phyloP scores from a whole-genome alignment of 2,329 filamentous ascomycete species.

The Scytalidium sp. region DNA sequence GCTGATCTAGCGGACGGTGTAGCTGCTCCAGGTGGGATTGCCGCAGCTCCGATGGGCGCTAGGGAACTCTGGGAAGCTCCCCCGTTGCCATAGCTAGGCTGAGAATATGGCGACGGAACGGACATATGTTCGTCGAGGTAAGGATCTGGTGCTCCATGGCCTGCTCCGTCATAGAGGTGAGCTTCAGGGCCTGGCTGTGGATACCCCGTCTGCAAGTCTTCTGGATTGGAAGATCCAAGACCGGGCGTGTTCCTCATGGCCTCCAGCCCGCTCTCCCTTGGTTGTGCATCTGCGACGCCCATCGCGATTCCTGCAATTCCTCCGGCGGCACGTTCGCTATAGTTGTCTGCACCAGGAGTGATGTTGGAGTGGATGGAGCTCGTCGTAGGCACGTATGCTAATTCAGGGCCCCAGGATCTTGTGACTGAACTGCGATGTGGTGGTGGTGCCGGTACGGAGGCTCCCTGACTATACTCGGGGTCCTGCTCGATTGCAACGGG shows the following conservation, averaged over 20 bases:
- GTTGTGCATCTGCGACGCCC: conserved; percentile 61
- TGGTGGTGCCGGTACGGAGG: conserved; percentile 24
- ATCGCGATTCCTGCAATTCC: conserved; percentile 68
- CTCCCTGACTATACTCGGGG: conserved; percentile 4
- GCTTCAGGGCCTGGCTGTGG: background rate
- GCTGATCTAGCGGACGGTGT: conserved; percentile 23
- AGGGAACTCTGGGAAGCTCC: conserved; percentile 21
- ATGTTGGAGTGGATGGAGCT: conserved; percentile 30
- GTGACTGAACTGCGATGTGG: conserved; percentile 26
- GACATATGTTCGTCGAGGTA: background rate
- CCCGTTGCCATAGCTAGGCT: conserved; percentile 9
- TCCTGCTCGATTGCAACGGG: conserved; percentile 13
- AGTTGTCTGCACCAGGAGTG: conserved; percentile 66
- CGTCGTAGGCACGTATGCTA: conserved; percentile 12
- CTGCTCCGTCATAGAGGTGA: background rate
- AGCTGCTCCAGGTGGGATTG: conserved; percentile 22
- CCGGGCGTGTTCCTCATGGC: conserved; percentile 45
- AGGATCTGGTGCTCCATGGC: background rate
- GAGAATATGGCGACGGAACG: conserved; percentile 9
- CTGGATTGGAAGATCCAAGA: background rate
- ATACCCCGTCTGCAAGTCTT: background rate
- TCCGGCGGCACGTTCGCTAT: conserved; percentile 58
- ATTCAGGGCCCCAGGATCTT: conserved; percentile 19
- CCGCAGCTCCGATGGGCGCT: conserved; percentile 26
- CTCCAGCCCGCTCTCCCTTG: conserved; percentile 62